Evolutionary conservation across 352 stramenopile genomes (phyloP).

Genomic region (Pythium diclinum): DNA sequence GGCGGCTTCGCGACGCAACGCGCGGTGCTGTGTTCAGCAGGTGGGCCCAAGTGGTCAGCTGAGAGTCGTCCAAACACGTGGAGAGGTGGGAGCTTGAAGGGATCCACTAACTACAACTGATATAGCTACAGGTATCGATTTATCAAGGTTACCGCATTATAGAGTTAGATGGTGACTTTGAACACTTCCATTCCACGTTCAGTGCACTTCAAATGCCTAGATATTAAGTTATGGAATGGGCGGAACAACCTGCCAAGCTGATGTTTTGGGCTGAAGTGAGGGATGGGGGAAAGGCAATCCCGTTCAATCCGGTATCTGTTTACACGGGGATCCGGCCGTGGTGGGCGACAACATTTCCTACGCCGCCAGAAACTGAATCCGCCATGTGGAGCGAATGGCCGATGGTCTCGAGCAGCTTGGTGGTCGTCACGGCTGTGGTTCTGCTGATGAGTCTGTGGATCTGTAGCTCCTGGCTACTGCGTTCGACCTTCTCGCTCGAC

Average conservation of each 20-base stretch:
- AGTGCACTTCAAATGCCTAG: not conserved
- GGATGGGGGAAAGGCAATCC: not conserved
- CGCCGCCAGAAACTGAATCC: slow-evolving; percentile 1
- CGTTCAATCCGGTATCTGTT: not conserved
- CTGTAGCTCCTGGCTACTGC: not conserved
- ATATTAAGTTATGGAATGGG: not conserved
- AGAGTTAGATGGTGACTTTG: too few species aligned
- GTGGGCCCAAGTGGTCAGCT: slow-evolving; percentile 1
- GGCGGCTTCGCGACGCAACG: not conserved
- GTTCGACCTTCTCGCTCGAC: slow-evolving; percentile 37
- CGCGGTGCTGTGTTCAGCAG: slow-evolving; percentile 2
- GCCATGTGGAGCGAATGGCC: not conserved
- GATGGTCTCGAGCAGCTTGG: not conserved
- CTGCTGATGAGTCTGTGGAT: slow-evolving; percentile 40
- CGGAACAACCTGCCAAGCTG: not conserved
- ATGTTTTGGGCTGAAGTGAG: slow-evolving; percentile 5
- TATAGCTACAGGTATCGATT: not conserved
- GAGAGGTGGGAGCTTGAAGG: not conserved
- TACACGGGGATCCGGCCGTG: not conserved
- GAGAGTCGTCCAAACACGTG: not conserved
- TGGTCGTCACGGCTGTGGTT: not conserved
- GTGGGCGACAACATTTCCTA: not conserved
- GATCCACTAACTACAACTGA: not conserved
- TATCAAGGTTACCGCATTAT: not conserved
- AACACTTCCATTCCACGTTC: not conserved